Base-by-base conservation (phyloP, 768 basidiomycete species). In the Strobilomyces confusus region DNA sequence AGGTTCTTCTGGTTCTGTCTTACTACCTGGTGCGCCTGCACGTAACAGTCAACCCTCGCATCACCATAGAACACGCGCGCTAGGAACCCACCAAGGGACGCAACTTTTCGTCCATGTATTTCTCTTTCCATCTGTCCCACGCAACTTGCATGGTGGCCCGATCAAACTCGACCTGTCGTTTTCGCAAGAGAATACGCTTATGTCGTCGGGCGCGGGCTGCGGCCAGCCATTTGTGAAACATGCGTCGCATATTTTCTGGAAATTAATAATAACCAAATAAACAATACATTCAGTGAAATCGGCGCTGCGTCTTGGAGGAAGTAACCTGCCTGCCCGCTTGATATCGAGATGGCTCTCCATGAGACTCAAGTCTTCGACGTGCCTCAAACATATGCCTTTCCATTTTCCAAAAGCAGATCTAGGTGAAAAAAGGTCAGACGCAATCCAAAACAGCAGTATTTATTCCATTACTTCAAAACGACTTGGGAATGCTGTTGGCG, bases 51-150 rank as follows among this genome's bases (percentile, higher is more conserved):
- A 59, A 33, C 49, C 34, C 23, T 60, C 17, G 41, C 29, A 36
- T 43, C 38, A 49, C 52, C 25, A 9, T 29, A 23, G 20, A 22
- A 17, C n/a, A 17, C 26, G 11, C 9, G 20, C 23, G 22, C 19
- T 23, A n/a, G 33, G 29, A 44, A 49, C 81, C 64, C 52, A 89
- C 89, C 62, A 86, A 68, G 14, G 86, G 85, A 25, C 79, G 80
- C 45, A 93, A 71, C 55, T 75, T 76, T 56, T 82, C 82, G 47
- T 86, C 81, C 57, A 75, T 77, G 65, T 82, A 90, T 26, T 77
- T 80, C 50, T 86, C 89, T 63, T 83, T 74, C 92, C 92, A 94
- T 61, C 75, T 84, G 50, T 90, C 87, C 89, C 89, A 92, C 15
- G 79, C 80, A 29, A 70, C 72, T 30, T 78, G 75, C 29, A 86